These are phyloP conservation scores for Corchorus olitorius DNA, from an alignment of 345 rosid species.

Conservation along the genomic window DNA sequence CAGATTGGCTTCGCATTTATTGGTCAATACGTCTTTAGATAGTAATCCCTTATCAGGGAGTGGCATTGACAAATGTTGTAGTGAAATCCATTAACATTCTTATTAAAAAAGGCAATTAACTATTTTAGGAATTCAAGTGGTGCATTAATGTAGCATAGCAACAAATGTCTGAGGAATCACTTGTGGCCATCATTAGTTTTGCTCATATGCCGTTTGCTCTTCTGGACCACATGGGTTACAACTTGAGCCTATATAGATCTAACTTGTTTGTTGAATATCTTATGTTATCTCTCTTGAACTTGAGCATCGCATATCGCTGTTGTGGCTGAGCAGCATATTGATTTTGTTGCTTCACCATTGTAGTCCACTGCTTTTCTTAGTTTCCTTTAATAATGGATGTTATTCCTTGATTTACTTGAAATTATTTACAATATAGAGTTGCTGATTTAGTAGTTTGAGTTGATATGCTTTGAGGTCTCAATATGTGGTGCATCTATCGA, in stretches of 20 bases:
- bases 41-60: background rate
- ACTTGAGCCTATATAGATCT: no score
- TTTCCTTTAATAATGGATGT: background rate
- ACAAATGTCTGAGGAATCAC: background rate
- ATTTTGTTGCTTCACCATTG: background rate
- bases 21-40: background rate
- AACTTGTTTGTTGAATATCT: background rate
- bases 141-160: no score
- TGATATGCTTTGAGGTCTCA: background rate
- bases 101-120: no score
- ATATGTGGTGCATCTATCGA: background rate
- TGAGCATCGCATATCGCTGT: background rate
- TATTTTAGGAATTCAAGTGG: background rate
- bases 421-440: background rate
- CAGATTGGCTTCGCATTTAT: background rate
- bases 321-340: background rate
- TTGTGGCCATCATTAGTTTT: background rate
- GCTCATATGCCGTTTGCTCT: no score
- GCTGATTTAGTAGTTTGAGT: background rate
- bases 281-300: background rate
- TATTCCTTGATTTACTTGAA: background rate
- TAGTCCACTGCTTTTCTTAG: background rate
- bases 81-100: background rate
- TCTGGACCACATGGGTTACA: no score
- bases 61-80: background rate